Evolutionary conservation across 2,329 filamentous ascomycete species (phyloP).

Genomic region (Diplodia scrobiculata): DNA sequence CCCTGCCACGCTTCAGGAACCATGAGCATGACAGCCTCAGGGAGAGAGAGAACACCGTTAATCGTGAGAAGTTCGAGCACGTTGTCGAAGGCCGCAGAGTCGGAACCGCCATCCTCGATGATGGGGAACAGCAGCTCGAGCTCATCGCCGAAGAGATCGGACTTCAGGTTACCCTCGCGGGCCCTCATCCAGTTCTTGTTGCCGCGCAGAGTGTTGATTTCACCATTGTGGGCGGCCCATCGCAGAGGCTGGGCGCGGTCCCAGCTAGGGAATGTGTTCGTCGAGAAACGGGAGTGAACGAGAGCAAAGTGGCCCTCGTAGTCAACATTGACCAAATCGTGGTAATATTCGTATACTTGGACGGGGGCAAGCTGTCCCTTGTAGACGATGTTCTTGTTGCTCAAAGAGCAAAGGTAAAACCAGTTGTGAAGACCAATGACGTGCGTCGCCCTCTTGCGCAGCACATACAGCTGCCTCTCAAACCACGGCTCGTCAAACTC

Average conservation of each 20-base stretch:
- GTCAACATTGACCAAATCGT: slow-evolving; percentile 93
- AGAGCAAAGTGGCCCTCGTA: slow-evolving; percentile 97
- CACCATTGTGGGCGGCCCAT: slow-evolving; percentile 98
- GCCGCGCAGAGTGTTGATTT: slow-evolving; percentile 94
- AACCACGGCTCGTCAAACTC: slow-evolving; percentile 83
- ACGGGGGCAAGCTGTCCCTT: slow-evolving; percentile 93
- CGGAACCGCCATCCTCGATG: slow-evolving; percentile 93
- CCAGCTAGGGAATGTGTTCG: slow-evolving; percentile 98
- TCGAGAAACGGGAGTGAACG: slow-evolving; percentile 96
- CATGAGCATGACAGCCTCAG: slow-evolving; percentile 98
- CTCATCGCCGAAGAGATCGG: slow-evolving; percentile 87
- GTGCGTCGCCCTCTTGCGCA: slow-evolving; percentile 93
- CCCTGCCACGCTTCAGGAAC: slow-evolving; percentile 98
- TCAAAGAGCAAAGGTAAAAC: slow-evolving; percentile 97
- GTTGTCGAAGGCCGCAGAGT: slow-evolving; percentile 96
- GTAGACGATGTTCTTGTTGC: slow-evolving; percentile 98
- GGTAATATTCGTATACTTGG: slow-evolving; percentile 97
- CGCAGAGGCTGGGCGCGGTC: slow-evolving; percentile 93
- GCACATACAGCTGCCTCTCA: slow-evolving; percentile 88
- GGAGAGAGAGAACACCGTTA: slow-evolving; percentile 91
- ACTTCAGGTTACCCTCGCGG: slow-evolving; percentile 91
- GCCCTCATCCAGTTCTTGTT: slow-evolving; percentile 99
- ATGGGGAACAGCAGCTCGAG: slow-evolving; percentile 89
- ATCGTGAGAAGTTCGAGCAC: slow-evolving; percentile 91
- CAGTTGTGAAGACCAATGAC: slow-evolving; percentile 94